Percentiles rank a stretch among this genome's conserved stretches.
Conservation (phyloP, 495 filamentous ascomycete genomes). For the Baudoinia panamericana region DNA sequence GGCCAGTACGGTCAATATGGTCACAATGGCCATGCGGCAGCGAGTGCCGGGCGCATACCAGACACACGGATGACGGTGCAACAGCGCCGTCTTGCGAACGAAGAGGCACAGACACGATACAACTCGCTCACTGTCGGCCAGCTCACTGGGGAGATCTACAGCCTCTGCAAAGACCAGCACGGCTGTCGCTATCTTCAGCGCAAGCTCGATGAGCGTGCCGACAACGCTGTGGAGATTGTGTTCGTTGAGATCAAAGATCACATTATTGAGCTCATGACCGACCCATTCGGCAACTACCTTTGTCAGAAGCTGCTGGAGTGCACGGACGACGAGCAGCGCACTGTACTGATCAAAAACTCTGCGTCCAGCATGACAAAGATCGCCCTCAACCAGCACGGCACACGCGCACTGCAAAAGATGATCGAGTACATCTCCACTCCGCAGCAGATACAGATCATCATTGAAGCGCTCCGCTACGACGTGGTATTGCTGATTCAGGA, state of each 20-base stretch:
- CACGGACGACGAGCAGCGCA: slow-evolving; percentile 86
- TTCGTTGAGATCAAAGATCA: slow-evolving; percentile 83
- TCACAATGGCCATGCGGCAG: slow-evolving; percentile 10
- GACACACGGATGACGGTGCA: slow-evolving; percentile 10
- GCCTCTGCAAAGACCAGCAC: slow-evolving; percentile 90
- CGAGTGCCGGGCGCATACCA: slow-evolving; percentile 13
- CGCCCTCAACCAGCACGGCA: slow-evolving; percentile 92
- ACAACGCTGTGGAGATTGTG: slow-evolving; percentile 77
- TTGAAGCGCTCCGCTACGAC: slow-evolving; percentile 56
- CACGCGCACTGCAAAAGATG: slow-evolving; percentile 95
- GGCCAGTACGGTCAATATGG: slow-evolving; percentile 31
- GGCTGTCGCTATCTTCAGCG: slow-evolving; percentile 92
- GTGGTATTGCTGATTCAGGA: slow-evolving; percentile 94
- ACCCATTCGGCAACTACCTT: slow-evolving; percentile 96
- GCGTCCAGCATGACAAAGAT: slow-evolving; percentile 74
- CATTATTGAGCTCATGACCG: slow-evolving; percentile 93
- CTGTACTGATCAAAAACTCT: slow-evolving; percentile 78
- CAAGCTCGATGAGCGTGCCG: slow-evolving; percentile 81
- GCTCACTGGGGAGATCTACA: slow-evolving; percentile 67
- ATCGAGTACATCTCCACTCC: slow-evolving; percentile 83
- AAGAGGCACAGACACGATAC: slow-evolving; percentile 9
- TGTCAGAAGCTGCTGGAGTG: slow-evolving; percentile 94
- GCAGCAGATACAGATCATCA: slow-evolving; percentile 69
- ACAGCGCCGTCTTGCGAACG: slow-evolving; percentile 39
- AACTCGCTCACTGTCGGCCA: slow-evolving; percentile 52